Percentiles rank a stretch among this genome's conserved stretches.
Evolutionary conservation across 192 early-diverging fungal genomes (phyloP).

Genomic region (Powellomyces hirtus): DNA sequence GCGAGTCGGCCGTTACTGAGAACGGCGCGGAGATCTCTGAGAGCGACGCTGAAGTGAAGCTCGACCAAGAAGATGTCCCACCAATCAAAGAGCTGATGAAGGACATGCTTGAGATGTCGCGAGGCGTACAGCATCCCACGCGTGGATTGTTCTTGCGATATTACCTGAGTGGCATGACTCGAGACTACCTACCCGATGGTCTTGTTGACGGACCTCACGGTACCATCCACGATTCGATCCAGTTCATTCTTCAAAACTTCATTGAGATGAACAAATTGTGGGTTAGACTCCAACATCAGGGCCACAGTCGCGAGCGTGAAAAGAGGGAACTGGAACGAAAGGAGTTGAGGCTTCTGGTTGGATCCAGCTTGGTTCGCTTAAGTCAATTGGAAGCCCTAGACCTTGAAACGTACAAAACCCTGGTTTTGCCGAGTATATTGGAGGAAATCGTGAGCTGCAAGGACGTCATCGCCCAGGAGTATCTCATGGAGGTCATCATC

Average conservation of each 20-base stretch:
- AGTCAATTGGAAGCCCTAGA: conserved; percentile 89
- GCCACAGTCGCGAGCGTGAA: conserved; percentile 88
- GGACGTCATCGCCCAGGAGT: conserved; percentile 98
- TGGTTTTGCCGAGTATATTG: conserved; percentile 86
- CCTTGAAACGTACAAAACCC: conserved; percentile 75
- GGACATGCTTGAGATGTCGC: conserved; percentile 99
- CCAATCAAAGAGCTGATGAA: conserved; percentile 96
- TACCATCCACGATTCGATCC: conserved; percentile 86
- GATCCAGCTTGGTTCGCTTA: conserved; percentile 91
- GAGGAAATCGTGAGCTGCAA: conserved; percentile 96
- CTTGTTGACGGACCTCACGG: conserved; percentile 64
- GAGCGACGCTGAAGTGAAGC: neutral
- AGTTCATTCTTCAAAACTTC: conserved; percentile 96
- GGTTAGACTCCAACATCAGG: conserved; percentile 98
- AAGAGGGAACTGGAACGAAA: conserved; percentile 94
- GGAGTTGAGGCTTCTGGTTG: conserved; percentile 94
- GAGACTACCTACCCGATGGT: conserved; percentile 89
- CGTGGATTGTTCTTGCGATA: conserved; percentile 96
- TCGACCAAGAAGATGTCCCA: conserved; percentile 62
- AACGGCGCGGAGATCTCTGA: neutral
- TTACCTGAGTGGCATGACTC: conserved; percentile 91
- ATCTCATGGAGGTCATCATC: conserved; percentile 99
- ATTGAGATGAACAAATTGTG: conserved; percentile 99
- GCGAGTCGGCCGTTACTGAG: neutral
- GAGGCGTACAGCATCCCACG: conserved; percentile 98